Evolutionary conservation across 2,329 filamentous ascomycete genomes (phyloP), one percentile per base, ranked within the genome.

Genomic region (Cylindrodendrum hubeiense): DNA sequence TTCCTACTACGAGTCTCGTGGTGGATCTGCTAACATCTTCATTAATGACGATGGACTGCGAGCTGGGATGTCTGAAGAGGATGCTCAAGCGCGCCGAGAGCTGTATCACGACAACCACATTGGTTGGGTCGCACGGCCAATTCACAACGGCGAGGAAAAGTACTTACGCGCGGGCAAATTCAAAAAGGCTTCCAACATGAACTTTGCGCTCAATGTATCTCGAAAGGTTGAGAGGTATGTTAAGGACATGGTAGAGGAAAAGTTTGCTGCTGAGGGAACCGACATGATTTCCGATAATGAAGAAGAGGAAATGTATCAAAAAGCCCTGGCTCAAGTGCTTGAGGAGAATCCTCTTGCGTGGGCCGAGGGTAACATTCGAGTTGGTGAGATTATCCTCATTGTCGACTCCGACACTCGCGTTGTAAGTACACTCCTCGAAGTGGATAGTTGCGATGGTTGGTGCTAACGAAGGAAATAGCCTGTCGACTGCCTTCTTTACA

Each of bases 361-460:
- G 51, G 59, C 51, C 19, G 51, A 61, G 26, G 51, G 59, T 1
- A 49, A 61, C n/a, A 47, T 61, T 44, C 51, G 59, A n/a, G 43
- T 61, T 13, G 59, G 59, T 17, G 51, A 61, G 26, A 61, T 61
- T 55, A 55, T 61, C 17, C 59, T 61, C 17, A 83, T 93, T 55
- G 80, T 92, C 63, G 90, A 92, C 75, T 91, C 87, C 1, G 90
- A 93, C 71, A 93, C 90, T 5, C 86, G 90, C 74, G 88, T 92
- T 13, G 72, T 74, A 59, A 59, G 68, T 64, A 1, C 19, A 26
- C 22, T 17, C 15, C 4, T 21, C 6, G 13, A 7, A 4, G 8
- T 4, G 10, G 1, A 0, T 10, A 3, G 3, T 21, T 8, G 12
- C 34, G 10, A 33, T 34, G 4, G 4, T 3, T 8, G 4, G 10